Evolutionary conservation across 1,284 basidiomycete genomes (phyloP).

Genomic region (Austroboletus niveus): DNA sequence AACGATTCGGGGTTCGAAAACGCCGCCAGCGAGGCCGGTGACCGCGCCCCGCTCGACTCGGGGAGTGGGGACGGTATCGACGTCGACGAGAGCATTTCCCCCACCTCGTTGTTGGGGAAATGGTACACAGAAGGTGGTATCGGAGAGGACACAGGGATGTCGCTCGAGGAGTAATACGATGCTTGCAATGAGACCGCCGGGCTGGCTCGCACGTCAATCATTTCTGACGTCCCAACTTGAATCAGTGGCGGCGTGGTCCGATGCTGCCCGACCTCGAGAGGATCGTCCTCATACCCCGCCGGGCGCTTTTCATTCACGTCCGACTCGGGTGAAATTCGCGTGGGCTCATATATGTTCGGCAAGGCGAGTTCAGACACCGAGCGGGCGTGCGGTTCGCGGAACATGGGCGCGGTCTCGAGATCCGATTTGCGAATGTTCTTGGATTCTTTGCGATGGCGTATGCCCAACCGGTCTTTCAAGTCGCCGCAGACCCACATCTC

Average conservation of each 20-base stretch:
- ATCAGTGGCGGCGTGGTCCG: constrained; percentile 3
- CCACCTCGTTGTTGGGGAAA: constrained; percentile 42
- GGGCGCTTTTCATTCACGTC: constrained; percentile 16
- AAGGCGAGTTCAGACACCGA: constrained; percentile 57
- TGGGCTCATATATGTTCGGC: constrained; percentile 43
- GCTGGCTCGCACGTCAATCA: neutral
- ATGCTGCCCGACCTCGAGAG: constrained; percentile 2
- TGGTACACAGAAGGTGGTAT: constrained; percentile 51
- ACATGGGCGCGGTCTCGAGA: constrained; percentile 67
- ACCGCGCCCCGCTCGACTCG: constrained; percentile 1
- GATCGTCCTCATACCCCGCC: neutral
- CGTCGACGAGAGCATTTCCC: constrained; percentile 8
- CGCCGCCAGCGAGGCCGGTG: neutral
- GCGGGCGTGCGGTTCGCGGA: constrained; percentile 57
- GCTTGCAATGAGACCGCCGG: neutral
- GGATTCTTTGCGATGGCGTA: constrained; percentile 55
- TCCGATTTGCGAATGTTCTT: constrained; percentile 38
- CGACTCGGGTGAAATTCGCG: constrained; percentile 33
- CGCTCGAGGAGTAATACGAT: constrained; percentile 73
- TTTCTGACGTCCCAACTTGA: constrained; percentile 9
- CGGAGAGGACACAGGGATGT: constrained; percentile 62
- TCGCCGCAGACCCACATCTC: constrained; percentile 88
- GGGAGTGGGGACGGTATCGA: constrained; percentile 7
- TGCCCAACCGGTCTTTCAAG: constrained; percentile 79
- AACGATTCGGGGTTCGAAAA: constrained; percentile 33